Evolutionary conservation across 768 basidiomycete species (phyloP).

Genomic region (Hygrocybe punicea): DNA sequence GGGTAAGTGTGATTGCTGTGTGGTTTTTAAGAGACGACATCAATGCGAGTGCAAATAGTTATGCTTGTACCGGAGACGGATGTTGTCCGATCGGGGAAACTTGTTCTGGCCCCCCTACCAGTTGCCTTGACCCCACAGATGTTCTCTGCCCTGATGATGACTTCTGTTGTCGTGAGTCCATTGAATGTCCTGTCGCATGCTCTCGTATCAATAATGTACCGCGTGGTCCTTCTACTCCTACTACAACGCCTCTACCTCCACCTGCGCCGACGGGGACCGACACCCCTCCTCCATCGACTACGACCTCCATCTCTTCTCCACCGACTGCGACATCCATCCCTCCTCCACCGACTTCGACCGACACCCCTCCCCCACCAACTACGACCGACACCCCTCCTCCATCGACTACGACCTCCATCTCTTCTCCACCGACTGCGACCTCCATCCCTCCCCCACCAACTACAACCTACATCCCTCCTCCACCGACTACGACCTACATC

Average conservation of each 20-base stretch:
- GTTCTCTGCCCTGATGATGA: not conserved
- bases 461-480: not conserved
- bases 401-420: not conserved
- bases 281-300: not conserved
- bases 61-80: not conserved
- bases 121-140: not conserved
- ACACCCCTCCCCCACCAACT: no score
- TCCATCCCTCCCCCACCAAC: not conserved
- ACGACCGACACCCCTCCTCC: no score
- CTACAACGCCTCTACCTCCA: not conserved
- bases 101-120: not conserved
- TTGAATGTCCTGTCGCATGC: not conserved
- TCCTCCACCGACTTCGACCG: not conserved
- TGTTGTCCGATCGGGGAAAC: slow-evolving; percentile 1
- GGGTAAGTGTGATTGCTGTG: not conserved
- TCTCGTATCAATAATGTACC: not conserved
- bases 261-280: no score
- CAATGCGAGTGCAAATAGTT: not conserved
- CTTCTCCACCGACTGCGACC: not conserved
- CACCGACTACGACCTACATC: no score
- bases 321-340: not conserved
- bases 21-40: not conserved
- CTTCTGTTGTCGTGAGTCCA: slow-evolving; percentile 1
- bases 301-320: not conserved
- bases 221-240: not conserved